Conservation (phyloP, 202 grass and related monocot genomes). For the Musa balbisiana region DNA sequence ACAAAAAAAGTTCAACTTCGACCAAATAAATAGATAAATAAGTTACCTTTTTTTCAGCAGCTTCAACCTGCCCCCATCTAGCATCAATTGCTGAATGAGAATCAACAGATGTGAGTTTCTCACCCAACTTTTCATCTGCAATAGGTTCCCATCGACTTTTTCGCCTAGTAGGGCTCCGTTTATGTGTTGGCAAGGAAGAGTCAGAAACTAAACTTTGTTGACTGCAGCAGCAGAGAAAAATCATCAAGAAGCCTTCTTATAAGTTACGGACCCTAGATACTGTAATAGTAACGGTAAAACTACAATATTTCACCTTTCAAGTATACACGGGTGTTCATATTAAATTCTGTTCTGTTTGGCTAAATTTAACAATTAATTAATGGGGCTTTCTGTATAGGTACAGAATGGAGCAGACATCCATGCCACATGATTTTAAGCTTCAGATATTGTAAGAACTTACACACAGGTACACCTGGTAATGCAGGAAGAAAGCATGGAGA, state of each 20-base stretch:
- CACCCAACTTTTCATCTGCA: constrained; percentile 41
- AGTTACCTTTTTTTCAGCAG: constrained; percentile 35
- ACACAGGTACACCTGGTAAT: too few species aligned
- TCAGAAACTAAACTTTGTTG: constrained; percentile 39
- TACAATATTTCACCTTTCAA: too few species aligned
- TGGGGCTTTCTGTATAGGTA: too few species aligned
- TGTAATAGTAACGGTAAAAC: background rate
- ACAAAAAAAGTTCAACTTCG: background rate
- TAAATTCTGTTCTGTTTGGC: too few species aligned
- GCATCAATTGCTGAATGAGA: constrained; percentile 28
- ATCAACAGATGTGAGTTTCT: constrained; percentile 43
- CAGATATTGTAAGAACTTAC: too few species aligned
- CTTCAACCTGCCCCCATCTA: constrained; percentile 23
- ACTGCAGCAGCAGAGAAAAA: constrained; percentile 36
- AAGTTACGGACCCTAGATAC: background rate
- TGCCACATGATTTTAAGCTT: too few species aligned
- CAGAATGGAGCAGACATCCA: too few species aligned
- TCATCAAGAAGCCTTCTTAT: constrained; percentile 6
- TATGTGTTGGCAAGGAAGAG: constrained; percentile 29
- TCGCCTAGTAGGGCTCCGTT: constrained; percentile 42
- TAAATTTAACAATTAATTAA: too few species aligned
- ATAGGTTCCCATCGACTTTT: constrained; percentile 96
- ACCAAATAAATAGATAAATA: constrained; percentile 13
- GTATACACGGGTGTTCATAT: too few species aligned
- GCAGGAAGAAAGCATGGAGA: too few species aligned